Evolutionary conservation across 176 grass and related monocot genomes (phyloP).

Genomic region (Olyra latifolia): DNA sequence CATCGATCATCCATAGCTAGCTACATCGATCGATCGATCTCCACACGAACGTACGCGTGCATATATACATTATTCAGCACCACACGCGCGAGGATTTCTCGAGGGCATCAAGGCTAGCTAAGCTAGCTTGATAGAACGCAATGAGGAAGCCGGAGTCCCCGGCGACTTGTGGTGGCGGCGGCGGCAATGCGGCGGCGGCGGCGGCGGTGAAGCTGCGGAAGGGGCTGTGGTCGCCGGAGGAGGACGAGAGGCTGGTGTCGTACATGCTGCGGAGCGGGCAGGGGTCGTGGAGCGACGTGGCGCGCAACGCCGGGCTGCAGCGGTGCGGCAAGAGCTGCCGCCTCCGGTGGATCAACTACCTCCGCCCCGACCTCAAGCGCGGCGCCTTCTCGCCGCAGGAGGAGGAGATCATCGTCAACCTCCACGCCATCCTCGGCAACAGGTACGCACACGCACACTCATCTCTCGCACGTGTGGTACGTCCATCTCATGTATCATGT

Average conservation of each 20-base stretch:
- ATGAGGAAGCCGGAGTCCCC: slow-evolving; percentile 78
- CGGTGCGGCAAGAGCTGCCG: slow-evolving; percentile 98
- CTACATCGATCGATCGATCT: not conserved
- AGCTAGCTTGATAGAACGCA: too few species aligned
- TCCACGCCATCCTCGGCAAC: slow-evolving; percentile 94
- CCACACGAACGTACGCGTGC: not conserved
- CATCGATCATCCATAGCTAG: slow-evolving; percentile 30
- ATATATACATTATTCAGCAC: not conserved
- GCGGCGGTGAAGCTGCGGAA: slow-evolving; percentile 62
- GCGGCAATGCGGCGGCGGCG: slow-evolving; percentile 15
- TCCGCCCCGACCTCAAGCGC: slow-evolving; percentile 94
- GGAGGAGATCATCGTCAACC: slow-evolving; percentile 90
- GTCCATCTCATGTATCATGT: too few species aligned
- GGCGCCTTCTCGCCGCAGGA: slow-evolving; percentile 96
- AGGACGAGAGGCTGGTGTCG: slow-evolving; percentile 85
- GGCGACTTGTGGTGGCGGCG: not conserved
- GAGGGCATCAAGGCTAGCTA: not conserved
- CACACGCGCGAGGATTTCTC: not conserved
- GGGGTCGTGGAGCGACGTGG: slow-evolving; percentile 96
- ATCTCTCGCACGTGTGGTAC: too few species aligned
- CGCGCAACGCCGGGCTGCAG: slow-evolving; percentile 88
- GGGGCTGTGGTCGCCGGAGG: slow-evolving; percentile 98
- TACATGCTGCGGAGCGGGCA: slow-evolving; percentile 95
- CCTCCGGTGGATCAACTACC: slow-evolving; percentile 99
- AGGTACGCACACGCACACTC: slow-evolving; percentile 50